Evolutionary conservation across 2,329 filamentous ascomycete genomes (phyloP).

Genomic region (Fusarium sp.): DNA sequence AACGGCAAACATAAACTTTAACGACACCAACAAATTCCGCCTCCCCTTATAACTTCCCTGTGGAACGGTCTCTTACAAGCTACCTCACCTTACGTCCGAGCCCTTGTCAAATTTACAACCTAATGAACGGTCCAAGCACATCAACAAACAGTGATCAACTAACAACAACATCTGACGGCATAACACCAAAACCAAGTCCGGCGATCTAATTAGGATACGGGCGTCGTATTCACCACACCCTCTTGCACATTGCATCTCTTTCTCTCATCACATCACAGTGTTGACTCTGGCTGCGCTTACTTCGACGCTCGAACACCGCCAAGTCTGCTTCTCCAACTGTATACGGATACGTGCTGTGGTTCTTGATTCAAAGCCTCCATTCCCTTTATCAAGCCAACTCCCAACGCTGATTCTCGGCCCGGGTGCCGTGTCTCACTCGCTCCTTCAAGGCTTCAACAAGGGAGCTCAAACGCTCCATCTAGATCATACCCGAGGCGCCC

Average conservation of each 20-base stretch:
- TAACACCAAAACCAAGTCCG: neutral
- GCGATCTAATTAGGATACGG: neutral
- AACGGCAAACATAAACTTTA: constrained; percentile 14
- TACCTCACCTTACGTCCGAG: constrained; percentile 1
- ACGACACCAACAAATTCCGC: constrained; percentile 4
- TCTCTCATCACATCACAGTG: neutral
- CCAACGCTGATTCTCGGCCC: constrained; percentile 30
- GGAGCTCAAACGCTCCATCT: constrained; percentile 14
- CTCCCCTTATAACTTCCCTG: neutral
- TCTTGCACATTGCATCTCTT: neutral
- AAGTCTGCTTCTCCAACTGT: neutral
- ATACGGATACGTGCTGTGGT: neutral
- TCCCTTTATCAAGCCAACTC: constrained; percentile 26
- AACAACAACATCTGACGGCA: constrained; percentile 15
- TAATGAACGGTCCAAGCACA: constrained; percentile 32
- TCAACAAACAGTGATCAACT: constrained; percentile 22
- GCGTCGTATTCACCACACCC: neutral
- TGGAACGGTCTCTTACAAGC: neutral
- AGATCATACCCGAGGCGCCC: constrained; percentile 15
- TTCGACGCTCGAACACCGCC: neutral
- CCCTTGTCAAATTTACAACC: constrained; percentile 20
- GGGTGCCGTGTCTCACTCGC: constrained; percentile 33
- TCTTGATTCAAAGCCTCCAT: constrained; percentile 26
- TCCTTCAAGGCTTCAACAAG: constrained; percentile 3
- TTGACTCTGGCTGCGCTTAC: neutral